Conservation (phyloP, 2,329 filamentous ascomycete genomes). For the Ceratocystiopsis sp. region DNA sequence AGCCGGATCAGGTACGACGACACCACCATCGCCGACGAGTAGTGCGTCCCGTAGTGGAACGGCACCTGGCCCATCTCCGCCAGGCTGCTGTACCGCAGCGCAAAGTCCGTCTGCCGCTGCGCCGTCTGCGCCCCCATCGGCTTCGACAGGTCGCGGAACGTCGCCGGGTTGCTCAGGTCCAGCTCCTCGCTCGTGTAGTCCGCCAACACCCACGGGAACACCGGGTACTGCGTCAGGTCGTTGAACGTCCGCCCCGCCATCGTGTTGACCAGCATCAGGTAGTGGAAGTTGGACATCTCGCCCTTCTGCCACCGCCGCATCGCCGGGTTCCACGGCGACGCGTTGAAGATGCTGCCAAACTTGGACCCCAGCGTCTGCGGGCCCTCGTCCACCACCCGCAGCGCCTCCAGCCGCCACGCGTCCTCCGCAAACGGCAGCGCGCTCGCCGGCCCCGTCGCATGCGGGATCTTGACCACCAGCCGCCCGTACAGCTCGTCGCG, state of each 20-base stretch:
- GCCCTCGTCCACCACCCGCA: constrained; percentile 47
- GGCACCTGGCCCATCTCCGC: constrained; percentile 83
- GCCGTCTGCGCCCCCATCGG: constrained; percentile 87
- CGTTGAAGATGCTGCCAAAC: constrained; percentile 82
- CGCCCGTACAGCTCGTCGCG: constrained; percentile 70
- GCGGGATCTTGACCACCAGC: constrained; percentile 62
- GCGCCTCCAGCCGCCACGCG: constrained; percentile 75
- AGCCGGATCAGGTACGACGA: constrained; percentile 89
- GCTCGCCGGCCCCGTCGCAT: constrained; percentile 52
- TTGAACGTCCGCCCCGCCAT: constrained; percentile 96
- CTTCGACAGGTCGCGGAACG: constrained; percentile 81
- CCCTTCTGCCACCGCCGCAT: constrained; percentile 84
- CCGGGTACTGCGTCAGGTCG: constrained; percentile 91
- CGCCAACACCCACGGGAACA: constrained; percentile 93
- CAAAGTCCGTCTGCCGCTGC: constrained; percentile 59
- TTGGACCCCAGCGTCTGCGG: constrained; percentile 60
- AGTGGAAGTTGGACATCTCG: constrained; percentile 96
- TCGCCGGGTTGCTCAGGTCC: constrained; percentile 66
- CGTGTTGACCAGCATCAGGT: constrained; percentile 95
- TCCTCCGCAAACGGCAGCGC: constrained; percentile 66
- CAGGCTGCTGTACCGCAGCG: constrained; percentile 71
- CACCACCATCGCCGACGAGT: constrained; percentile 98
- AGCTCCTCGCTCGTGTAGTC: constrained; percentile 92
- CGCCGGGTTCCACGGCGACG: constrained; percentile 63
- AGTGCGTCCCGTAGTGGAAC: constrained; percentile 97